Conservation (phyloP, 768 basidiomycete species). For the Dacryopinax spathularia region DNA sequence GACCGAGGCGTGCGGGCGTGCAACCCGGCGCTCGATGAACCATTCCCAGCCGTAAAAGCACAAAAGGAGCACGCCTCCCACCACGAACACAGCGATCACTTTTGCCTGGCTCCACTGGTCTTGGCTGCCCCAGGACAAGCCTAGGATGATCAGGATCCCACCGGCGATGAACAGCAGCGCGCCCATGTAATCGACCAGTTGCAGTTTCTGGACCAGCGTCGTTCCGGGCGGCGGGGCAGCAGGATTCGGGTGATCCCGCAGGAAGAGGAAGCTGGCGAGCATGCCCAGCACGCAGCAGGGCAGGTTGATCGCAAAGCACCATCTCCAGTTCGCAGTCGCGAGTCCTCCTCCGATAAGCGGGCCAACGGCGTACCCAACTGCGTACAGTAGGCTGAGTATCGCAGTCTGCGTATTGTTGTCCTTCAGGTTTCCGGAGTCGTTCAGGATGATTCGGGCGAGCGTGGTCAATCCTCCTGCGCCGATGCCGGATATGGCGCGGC, state of each 20-base stretch:
- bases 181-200: conserved; percentile 36
- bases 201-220: conserved; percentile 20
- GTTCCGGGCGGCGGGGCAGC: background rate
- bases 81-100: conserved; percentile 35
- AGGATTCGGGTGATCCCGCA: conserved; percentile 19
- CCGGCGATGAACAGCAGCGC: conserved; percentile 31
- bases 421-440: conserved; percentile 32
- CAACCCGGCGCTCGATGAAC: conserved; percentile 22
- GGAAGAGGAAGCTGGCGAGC: conserved; percentile 29
- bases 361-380: conserved; percentile 29
- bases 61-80: conserved; percentile 32
- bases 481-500: conserved; percentile 26
- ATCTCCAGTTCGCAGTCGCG: conserved; percentile 31
- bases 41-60: conserved; percentile 33
- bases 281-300: conserved; percentile 28
- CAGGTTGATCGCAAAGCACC: conserved; percentile 44
- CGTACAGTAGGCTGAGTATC: conserved; percentile 32
- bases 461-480: conserved; percentile 14
- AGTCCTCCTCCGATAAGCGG: conserved; percentile 35
- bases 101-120: conserved; percentile 30
- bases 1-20: background rate
- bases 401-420: conserved; percentile 32
- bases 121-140: conserved; percentile 38
- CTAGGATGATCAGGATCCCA: conserved; percentile 36
- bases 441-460: conserved; percentile 31